These are phyloP conservation scores for Colletotrichum spinosum DNA, from an alignment of 2,329 filamentous ascomycete genomes.

Conservation along the genomic window DNA sequence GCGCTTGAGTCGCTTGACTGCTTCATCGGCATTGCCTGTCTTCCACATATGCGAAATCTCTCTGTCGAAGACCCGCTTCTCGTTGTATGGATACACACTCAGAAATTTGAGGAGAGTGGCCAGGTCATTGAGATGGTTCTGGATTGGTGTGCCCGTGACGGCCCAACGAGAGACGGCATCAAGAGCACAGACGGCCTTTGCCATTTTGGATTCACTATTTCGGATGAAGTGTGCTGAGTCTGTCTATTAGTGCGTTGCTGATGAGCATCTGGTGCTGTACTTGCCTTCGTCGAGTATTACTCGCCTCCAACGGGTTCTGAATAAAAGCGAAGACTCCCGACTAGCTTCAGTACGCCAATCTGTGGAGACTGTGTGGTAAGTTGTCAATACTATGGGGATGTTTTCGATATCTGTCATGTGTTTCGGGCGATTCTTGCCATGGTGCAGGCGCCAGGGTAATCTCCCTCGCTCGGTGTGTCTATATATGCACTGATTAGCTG, in stretches of 20 bases:
- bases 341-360: conserved; percentile 45
- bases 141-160: conserved; percentile 61
- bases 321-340: conserved; percentile 41
- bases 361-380: conserved; percentile 53
- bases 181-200: conserved; percentile 52
- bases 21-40: conserved; percentile 48
- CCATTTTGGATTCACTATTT: conserved; percentile 47
- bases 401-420: conserved; percentile 30
- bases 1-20: conserved; percentile 52
- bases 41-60: conserved; percentile 55
- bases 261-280: background rate
- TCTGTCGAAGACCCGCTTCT: conserved; percentile 50
- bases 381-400: conserved; percentile 51
- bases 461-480: conserved; percentile 41
- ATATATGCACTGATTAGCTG: background rate
- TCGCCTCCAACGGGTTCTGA: conserved; percentile 50
- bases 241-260: background rate
- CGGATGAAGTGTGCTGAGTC: conserved; percentile 55
- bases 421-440: conserved; percentile 43
- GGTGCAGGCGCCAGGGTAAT: conserved; percentile 45
- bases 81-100: conserved; percentile 53
- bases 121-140: conserved; percentile 58
- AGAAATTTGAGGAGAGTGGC: conserved; percentile 57
- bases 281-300: conserved; percentile 55
- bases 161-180: conserved; percentile 54